phyloP scores from a whole-genome alignment of 306 rosid genomes.

The Quercus mongolica region DNA sequence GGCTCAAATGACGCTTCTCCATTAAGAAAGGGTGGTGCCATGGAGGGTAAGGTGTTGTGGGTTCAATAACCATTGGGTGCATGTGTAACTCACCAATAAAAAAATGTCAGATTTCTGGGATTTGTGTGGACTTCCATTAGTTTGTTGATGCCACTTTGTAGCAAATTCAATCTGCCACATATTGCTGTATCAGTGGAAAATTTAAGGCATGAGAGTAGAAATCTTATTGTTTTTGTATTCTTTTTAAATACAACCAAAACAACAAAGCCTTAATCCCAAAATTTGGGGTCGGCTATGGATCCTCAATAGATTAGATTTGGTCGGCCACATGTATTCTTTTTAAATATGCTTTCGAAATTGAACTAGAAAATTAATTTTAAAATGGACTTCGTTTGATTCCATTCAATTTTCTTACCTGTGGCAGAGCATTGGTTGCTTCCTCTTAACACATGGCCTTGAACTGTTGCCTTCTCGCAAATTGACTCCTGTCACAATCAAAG shows the following conservation, averaged over 20 bases:
- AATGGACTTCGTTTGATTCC: conserved; percentile 23
- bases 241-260: no score
- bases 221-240: neutral
- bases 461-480: conserved; percentile 54
- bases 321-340: neutral
- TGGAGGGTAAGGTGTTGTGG: no score
- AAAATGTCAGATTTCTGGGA: neutral
- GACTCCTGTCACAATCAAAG: conserved; percentile 44
- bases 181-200: neutral
- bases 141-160: neutral
- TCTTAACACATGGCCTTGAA: conserved; percentile 74
- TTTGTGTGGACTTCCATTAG: neutral
- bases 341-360: neutral
- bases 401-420: conserved; percentile 23
- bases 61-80: no score
- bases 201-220: neutral
- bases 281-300: no score
- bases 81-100: no score
- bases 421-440: conserved; percentile 75
- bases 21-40: no score
- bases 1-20: no score
- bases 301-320: no score
- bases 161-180: neutral
- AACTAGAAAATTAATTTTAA: neutral
- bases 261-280: no score